Evolutionary conservation across 2,329 filamentous ascomycete genomes (phyloP), one percentile per base, ranked within the genome.

Genomic region (Fusarium pseudonygamai): DNA sequence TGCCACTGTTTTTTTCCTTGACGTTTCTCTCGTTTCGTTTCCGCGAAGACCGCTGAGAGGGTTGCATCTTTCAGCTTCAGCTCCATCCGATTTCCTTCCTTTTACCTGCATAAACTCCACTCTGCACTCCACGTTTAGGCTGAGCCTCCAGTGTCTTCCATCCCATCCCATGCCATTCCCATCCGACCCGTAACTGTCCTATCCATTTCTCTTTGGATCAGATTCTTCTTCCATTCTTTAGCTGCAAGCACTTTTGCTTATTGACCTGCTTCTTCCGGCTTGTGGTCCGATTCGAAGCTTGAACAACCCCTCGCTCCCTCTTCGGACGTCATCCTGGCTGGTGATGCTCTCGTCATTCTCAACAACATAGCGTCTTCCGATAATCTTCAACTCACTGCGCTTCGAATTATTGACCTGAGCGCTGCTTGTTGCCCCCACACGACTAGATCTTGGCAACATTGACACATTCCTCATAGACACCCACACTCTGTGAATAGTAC

Each of bases 31-130:
- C 11, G 36, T 59, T 39, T 42, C 11, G 36, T 50, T 39, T 26
- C 57, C 28, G 18, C 18, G 47, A 42, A 39, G 28, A 22, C 30
- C 42, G 30, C 37, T 60, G 43, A 34, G 43, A 39, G 20, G 32
- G 37, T 42, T 56, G 58, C 40, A 43, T 37, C 32, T 49, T 62
- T 32, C 66, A 70, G 56, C 69, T 69, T 45, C 53, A 69, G 53
- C 39, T 59, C 53, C 26, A 36, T 59, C 53, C 26, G 40, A 46
- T 59, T 53, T 42, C 64, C 42, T 30, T 55, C 47, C 50, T 57
- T 65, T 73, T 67, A 73, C 70, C 66, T 73, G 70, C 70, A 73
- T 73, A 73, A 59, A 62, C 70, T 73, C 70, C 70, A 73, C 71
- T 67, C 70, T 70, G 59, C 65, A 69, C 67, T 69, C 67, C 67